Conservation (phyloP, 1,284 basidiomycete species). For the Microstroma glucosiphilum region DNA sequence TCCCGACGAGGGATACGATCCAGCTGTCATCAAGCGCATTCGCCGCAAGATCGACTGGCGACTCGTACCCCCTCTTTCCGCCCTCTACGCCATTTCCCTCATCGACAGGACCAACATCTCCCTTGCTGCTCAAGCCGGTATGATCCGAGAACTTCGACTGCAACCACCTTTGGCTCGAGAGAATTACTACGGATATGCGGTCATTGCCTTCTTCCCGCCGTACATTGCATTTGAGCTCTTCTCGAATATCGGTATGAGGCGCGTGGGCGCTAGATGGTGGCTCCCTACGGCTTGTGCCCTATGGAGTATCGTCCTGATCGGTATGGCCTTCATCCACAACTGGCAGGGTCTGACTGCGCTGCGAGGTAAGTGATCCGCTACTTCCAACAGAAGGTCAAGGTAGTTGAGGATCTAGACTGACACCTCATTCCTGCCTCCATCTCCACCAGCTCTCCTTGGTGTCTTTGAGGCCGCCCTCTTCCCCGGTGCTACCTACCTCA, state of each 20-base stretch:
- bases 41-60: constrained; percentile 46
- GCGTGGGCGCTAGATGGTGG: constrained; percentile 51
- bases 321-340: constrained; percentile 23
- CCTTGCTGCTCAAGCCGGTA: constrained; percentile 37
- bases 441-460: constrained; percentile 50
- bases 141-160: constrained; percentile 30
- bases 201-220: constrained; percentile 52
- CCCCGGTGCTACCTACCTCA: constrained; percentile 51
- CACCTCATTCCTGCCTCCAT: constrained; percentile 47
- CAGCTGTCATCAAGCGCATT: constrained; percentile 25
- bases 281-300: constrained; percentile 44
- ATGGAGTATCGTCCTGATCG: constrained; percentile 53
- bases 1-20: constrained; percentile 31
- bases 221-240: constrained; percentile 48
- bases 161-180: constrained; percentile 10
- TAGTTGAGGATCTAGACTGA: constrained; percentile 11
- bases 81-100: constrained; percentile 49
- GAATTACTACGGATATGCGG: constrained; percentile 31
- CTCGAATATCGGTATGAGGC: constrained; percentile 41
- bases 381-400: too few relatives aligned
- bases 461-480: constrained; percentile 44
- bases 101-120: constrained; percentile 46
- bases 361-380: neutral
- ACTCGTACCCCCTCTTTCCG: constrained; percentile 50
- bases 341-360: neutral